Evolutionary conservation across 345 rosid species (phyloP).

Genomic region (Luvunga scandens): DNA sequence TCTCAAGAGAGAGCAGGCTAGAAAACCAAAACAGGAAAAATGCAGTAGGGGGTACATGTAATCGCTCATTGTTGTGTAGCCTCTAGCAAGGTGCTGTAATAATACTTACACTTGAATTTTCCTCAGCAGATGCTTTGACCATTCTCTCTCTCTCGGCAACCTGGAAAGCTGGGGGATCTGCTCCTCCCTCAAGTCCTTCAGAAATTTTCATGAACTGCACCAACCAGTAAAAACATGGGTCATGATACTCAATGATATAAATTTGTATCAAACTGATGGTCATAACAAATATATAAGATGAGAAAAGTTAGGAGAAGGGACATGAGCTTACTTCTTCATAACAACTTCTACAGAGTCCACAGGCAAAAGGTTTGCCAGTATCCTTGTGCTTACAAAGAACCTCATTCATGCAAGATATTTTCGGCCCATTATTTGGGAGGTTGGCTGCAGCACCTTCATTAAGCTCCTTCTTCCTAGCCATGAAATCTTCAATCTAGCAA

Average conservation of each 20-base stretch:
- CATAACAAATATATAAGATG: not conserved
- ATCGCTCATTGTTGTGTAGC: constrained; percentile 17
- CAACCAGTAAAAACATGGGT: constrained; percentile 13
- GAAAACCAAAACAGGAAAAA: not conserved
- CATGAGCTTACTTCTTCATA: constrained; percentile 51
- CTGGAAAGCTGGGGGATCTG: constrained; percentile 92
- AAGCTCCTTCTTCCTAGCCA: constrained; percentile 50
- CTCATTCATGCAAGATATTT: constrained; percentile 24
- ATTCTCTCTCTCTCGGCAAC: constrained; percentile 71
- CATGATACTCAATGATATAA: constrained; percentile 11
- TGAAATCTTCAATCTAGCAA: constrained; percentile 70
- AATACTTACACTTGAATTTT: constrained; percentile 34
- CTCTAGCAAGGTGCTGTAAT: constrained; percentile 11
- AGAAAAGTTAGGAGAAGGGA: not conserved
- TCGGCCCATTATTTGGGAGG: constrained; percentile 25
- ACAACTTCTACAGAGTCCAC: constrained; percentile 75
- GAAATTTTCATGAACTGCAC: constrained; percentile 59
- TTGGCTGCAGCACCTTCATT: constrained; percentile 28
- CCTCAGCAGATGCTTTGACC: constrained; percentile 40
- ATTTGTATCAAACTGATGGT: not conserved
- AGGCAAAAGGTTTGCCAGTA: constrained; percentile 36
- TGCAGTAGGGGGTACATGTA: not conserved
- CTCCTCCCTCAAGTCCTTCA: constrained; percentile 86
- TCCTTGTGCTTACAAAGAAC: constrained; percentile 74
- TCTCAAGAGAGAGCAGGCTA: constrained; percentile 11